Percentiles rank a stretch among this genome's conserved stretches.
These are phyloP conservation scores for Hemisphaericaspora xylofermentans DNA, from an alignment of 1,139 yeast genomes.

Conservation along the genomic window DNA sequence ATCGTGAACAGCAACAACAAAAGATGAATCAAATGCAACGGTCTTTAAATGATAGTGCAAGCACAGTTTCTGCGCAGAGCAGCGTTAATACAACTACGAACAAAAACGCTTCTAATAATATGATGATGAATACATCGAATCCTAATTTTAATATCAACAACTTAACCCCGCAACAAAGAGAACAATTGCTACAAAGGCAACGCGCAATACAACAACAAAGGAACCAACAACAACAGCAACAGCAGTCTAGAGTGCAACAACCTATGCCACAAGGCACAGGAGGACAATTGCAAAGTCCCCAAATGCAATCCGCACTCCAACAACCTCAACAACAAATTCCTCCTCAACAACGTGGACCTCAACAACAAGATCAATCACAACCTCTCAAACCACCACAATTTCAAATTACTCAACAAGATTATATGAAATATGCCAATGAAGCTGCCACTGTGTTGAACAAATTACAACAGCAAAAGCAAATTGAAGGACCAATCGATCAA, in stretches of 20 bases:
- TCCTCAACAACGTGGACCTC: conserved; percentile 8
- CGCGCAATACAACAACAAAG: conserved; percentile 23
- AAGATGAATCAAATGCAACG: conserved; percentile 17
- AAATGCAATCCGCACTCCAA: conserved; percentile 11
- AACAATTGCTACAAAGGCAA: conserved; percentile 36
- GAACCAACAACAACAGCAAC: conserved; percentile 15
- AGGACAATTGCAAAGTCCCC: conserved; percentile 14
- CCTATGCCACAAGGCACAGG: conserved; percentile 17
- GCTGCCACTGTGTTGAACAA: conserved; percentile 40
- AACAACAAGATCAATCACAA: conserved; percentile 9
- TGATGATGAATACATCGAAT: conserved; percentile 3
- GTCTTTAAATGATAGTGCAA: conserved; percentile 13
- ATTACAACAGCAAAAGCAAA: conserved; percentile 40
- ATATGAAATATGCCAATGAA: conserved; percentile 40
- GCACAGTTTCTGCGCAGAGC: conserved; percentile 12
- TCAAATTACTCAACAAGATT: conserved; percentile 43
- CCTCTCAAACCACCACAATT: conserved; percentile 34
- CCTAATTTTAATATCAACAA: conserved; percentile 17
- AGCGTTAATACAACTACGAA: conserved; percentile 9
- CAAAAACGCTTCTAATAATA: conserved; percentile 6
- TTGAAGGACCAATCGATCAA: conserved; percentile 30
- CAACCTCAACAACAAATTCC: conserved; percentile 10
- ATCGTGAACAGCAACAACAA: conserved; percentile 31
- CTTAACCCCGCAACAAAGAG: conserved; percentile 38
- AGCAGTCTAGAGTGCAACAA: conserved; percentile 13